Evolutionary conservation across 2,329 filamentous ascomycete genomes (phyloP), one percentile per base, ranked within the genome.

Genomic region (Westerdykella aurantiaca): DNA sequence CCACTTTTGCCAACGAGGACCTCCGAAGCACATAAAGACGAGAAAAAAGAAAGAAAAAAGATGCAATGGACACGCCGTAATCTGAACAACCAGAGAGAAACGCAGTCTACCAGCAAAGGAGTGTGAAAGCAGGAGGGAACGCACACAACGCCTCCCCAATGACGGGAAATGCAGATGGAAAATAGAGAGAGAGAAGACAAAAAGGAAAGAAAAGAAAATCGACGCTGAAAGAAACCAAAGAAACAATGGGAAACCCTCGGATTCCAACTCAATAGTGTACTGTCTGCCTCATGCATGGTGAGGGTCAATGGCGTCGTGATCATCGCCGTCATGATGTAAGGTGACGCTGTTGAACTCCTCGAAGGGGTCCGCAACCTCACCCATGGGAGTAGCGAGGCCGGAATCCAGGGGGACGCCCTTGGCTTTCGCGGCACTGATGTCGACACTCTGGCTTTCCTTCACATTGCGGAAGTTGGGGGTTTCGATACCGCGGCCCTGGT

Each of bases 271-370:
- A 9, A 12, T 9, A 9, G 11, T 29, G 25, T 9, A 12, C 25
- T 2, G 25, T 29, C 4, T 9, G 25, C 25, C 18, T 10, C 25
- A 29, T 29, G 9, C 25, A 29, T 9, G 25, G 25, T 29, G 25
- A 2, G 25, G 7, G 25, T 29, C 25, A 29, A 29, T 29, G 11
- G 55, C 48, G 17, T 58, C 51, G 23, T 63, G 55, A 45, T 89
- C 86, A 55, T 96, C 91, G 13, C 89, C 93, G 44, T 97, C 93
- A 63, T 98, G 93, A 68, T 97, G 91, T 49, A 98, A 75, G 40
- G 93, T 98, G 34, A 98, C 90, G 64, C 88, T 95, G 75, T 97
- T 98, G 71, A 98, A 98, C 68, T 97, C 93, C 69, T 96, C 88
- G 64, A 98, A 98, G 1, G 93, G 93, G 76, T 98, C 93, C 3